Base-by-base conservation (phyloP, 2,329 filamentous ascomycete species). In the Lachnellula cervina region DNA sequence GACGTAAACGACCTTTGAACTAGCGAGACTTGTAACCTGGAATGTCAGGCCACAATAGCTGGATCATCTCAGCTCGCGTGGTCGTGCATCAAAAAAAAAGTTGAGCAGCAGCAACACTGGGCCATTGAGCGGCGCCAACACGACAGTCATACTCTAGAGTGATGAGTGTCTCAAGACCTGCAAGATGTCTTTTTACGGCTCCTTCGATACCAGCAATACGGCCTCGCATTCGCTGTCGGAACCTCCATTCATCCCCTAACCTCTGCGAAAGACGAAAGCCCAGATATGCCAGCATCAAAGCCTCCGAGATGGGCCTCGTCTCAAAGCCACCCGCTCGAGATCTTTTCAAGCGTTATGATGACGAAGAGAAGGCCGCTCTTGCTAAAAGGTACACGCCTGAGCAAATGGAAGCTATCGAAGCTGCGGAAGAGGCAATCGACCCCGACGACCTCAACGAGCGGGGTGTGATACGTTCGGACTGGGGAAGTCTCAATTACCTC, bases 371-470 rank as follows among this genome's bases (percentile, higher is more conserved):
- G 67, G 77, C 79, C 57, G 67, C 73, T 19, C 78, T 96, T 56
- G 73, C 73, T 56, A 74, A 82, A 67, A 81, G 81, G 64, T 97
- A 96, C 77, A 89, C 90, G 0, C 80, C 86, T 16, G 83, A 87
- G 70, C 93, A 97, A 75, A 78, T 95, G 64, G 84, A 83, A 54
- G 90, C 91, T 55, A 84, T 97, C 69, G 80, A 88, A 73, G 88
- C 88, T 48, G 91, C 87, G 65, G 92, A 97, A 73, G 76, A 80
- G 59, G 83, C 88, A 62, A 85, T 97, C 70, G 80, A 88, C 68
- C 76, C 86, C 9, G 77, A 84, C 62, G 90, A 97, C 72, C 70
- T 97, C 69, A 78, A 86, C 43, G 77, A 83, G 35, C 88, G 94
- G 73, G 89, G 86, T 62, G 79, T 83, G 44, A 72, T 89, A 64